A percentile compares a stretch with the other conserved stretches of the same genome.
Evolutionary conservation across 148 eudicot species (phyloP).

Genomic region (Dianthus caryophyllus): DNA sequence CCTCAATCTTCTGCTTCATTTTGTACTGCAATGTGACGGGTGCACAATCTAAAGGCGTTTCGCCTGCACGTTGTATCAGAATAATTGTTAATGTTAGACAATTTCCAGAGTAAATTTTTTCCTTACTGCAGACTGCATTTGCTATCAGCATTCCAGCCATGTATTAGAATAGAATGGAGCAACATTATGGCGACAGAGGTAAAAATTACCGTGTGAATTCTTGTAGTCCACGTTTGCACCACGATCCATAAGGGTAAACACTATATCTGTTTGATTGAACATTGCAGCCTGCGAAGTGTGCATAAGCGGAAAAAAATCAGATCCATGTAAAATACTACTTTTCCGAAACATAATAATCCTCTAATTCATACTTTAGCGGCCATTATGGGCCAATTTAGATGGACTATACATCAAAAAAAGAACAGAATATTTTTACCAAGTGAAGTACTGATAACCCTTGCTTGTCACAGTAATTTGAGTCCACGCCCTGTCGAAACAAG

Average conservation of each 20-base stretch:
- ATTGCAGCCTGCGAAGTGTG: slow-evolving; percentile 54
- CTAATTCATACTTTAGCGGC: background rate
- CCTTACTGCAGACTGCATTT: background rate
- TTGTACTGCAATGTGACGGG: slow-evolving; percentile 72
- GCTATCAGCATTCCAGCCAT: background rate
- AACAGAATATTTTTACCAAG: slow-evolving; percentile 55
- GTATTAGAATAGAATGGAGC: background rate
- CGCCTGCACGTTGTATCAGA: slow-evolving; percentile 41
- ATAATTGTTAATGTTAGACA: background rate
- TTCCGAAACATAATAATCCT: background rate
- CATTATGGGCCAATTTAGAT: background rate
- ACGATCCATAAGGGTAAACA: slow-evolving; percentile 66
- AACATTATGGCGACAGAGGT: background rate
- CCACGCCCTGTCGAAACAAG: slow-evolving; percentile 56
- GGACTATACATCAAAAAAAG: slow-evolving; percentile 16
- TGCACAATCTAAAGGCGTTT: slow-evolving; percentile 80
- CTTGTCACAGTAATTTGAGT: slow-evolving; percentile 74
- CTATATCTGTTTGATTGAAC: slow-evolving; percentile 70
- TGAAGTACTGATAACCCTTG: slow-evolving; percentile 73
- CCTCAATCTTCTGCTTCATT: slow-evolving; percentile 67
- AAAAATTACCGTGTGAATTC: slow-evolving; percentile 60
- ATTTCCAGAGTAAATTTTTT: background rate
- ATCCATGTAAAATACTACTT: background rate
- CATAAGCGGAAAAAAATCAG: slow-evolving; percentile 10
- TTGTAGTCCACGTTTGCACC: slow-evolving; percentile 63